Evolutionary conservation across 2,329 filamentous ascomycete species (phyloP), one percentile per base, ranked within the genome.

Genomic region (Colletotrichum sojae): DNA sequence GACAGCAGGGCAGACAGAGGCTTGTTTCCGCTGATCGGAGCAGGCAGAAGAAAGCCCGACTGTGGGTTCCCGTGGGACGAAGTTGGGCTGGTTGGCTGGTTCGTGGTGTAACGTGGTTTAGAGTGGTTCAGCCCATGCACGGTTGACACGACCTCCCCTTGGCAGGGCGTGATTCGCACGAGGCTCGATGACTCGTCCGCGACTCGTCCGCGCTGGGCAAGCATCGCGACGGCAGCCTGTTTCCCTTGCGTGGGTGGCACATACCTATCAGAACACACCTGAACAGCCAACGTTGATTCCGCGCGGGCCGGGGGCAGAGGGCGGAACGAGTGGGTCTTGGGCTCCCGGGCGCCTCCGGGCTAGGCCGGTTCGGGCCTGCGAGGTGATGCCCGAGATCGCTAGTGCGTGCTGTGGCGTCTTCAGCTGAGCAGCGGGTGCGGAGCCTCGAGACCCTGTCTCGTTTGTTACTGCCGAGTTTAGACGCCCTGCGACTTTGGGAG

Each of bases 311-410:
- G 66, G 65, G 62, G 12, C 40, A 46, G 55, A 69, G 45, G 25
- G 62, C 66, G 66, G 62, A 61, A 69, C 53, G 62, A 31, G 49
- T 53, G 66, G 66, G 5, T 9, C 53, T 36, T 36, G 31, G 31
- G 31, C 31, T 36, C 31, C 54, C 53, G 25, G 49, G 22, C 43
- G 40, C 22, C 22, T 40, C 49, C 61, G 55, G 63, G 22, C 66
- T 69, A 69, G 49, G 62, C 66, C 66, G 66, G 49, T 69, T 69
- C 66, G 55, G 66, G 66, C n/a, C 22, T 25, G 39, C n/a, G n/a
- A 16, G 31, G 46, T 27, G 61, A 49, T 36, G 48, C 54, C 40
- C 49, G 48, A 51, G 43, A 22, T 60, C 52, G 36, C 51, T 69
- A 69, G 62, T 52, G 43, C 13, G 40, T 43, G 39, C 5, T 54